phyloP scores from a whole-genome alignment of 2,329 filamentous ascomycete genomes.

The Phaeosphaeriaceae sp. region DNA sequence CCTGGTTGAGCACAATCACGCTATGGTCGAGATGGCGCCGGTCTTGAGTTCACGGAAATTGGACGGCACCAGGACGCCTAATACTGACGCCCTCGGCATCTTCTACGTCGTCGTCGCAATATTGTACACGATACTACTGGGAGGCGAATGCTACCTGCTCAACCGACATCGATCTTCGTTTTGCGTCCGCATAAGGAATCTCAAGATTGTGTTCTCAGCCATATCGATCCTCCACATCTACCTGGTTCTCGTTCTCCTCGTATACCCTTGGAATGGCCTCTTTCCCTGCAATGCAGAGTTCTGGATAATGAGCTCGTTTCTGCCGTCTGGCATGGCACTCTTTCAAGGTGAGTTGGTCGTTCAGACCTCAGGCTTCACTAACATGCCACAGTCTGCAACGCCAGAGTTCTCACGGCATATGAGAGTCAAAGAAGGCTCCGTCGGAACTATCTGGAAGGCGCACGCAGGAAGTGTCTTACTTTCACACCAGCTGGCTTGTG shows the following conservation, averaged over 20 bases:
- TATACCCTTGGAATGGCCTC: constrained; percentile 46
- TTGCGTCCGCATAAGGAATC: constrained; percentile 42
- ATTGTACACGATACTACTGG: constrained; percentile 43
- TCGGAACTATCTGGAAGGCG: constrained; percentile 43
- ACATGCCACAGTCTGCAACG: constrained; percentile 39
- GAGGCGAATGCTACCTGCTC: constrained; percentile 39
- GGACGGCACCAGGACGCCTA: constrained; percentile 37
- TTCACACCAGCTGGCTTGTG: constrained; percentile 39
- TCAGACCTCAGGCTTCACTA: neutral
- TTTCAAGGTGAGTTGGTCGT: constrained; percentile 40
- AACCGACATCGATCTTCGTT: constrained; percentile 39
- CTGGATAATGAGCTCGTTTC: constrained; percentile 50
- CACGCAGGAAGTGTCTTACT: constrained; percentile 41
- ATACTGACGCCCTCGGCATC: constrained; percentile 42
- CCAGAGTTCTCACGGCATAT: constrained; percentile 45
- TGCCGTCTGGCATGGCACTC: constrained; percentile 49
- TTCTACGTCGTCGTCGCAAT: constrained; percentile 41
- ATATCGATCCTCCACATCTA: constrained; percentile 48
- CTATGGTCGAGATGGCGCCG: constrained; percentile 43
- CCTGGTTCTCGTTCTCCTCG: constrained; percentile 44
- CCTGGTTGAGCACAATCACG: constrained; percentile 20
- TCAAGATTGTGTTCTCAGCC: constrained; percentile 44
- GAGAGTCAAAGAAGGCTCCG: constrained; percentile 45
- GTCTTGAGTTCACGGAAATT: constrained; percentile 33
- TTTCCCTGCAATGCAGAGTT: constrained; percentile 49